Percentiles rank a stretch among this genome's conserved stretches.
These are phyloP conservation scores for Starmerella roubikii DNA, from an alignment of 805 yeast genomes.

Conservation along the genomic window DNA sequence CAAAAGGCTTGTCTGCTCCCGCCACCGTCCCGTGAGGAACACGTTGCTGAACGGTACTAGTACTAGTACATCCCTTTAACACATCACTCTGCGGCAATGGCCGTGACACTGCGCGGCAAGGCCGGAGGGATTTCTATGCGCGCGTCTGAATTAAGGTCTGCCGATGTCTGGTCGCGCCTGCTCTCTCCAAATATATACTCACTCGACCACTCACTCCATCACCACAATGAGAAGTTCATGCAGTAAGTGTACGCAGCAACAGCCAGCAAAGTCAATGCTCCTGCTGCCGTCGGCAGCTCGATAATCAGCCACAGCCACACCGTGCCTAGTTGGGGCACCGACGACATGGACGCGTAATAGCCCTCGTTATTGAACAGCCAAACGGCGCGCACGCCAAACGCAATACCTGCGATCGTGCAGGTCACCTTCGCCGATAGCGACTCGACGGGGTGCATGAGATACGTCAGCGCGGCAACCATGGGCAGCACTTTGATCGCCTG, in stretches of 20 bases:
- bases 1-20: constrained; percentile 29
- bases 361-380: constrained; percentile 26
- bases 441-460: constrained; percentile 18
- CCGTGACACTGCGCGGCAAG: constrained; percentile 77
- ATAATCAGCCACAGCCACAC: constrained; percentile 30
- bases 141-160: constrained; percentile 29
- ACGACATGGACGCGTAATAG: constrained; percentile 28
- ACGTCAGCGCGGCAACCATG: constrained; percentile 22
- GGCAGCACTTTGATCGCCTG: constrained; percentile 23
- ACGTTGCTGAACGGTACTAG: constrained; percentile 76
- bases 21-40: constrained; percentile 77
- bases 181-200: too few species aligned
- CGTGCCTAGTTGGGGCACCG: constrained; percentile 32
- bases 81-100: constrained; percentile 61
- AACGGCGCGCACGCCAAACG: constrained; percentile 26
- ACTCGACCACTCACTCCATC: too few species aligned
- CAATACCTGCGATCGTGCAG: constrained; percentile 19
- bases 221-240: constrained; percentile 10
- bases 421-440: constrained; percentile 5
- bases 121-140: constrained; percentile 39
- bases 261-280: constrained; percentile 20
- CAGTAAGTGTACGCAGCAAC: constrained; percentile 20
- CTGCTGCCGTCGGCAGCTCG: constrained; percentile 29
- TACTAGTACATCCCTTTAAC: too few species aligned
- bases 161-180: constrained; percentile 42